These are phyloP conservation scores for Ophiocytium majus DNA, from an alignment of 352 stramenopile genomes.

Conservation along the genomic window DNA sequence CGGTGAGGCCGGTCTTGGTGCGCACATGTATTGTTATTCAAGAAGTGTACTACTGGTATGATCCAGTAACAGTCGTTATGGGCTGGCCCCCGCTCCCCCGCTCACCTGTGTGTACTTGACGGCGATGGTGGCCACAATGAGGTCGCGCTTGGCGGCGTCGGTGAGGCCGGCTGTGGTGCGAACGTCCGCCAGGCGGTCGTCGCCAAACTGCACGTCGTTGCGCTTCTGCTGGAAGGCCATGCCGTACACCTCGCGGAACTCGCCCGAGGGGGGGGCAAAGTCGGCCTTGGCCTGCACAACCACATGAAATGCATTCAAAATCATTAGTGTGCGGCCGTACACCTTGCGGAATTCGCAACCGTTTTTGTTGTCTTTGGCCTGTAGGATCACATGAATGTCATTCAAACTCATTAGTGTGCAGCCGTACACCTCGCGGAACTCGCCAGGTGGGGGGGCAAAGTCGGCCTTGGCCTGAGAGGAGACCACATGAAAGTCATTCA, in stretches of 20 bases:
- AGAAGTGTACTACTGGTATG: too few species aligned
- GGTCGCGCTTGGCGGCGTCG: slow-evolving; percentile 88
- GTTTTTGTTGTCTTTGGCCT: too few species aligned
- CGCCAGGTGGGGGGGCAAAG: slow-evolving; percentile 84
- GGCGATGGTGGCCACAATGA: slow-evolving; percentile 97
- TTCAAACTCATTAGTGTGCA: too few species aligned
- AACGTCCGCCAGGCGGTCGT: slow-evolving; percentile 84
- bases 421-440: slow-evolving; percentile 96
- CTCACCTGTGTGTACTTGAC: slow-evolving; percentile 92
- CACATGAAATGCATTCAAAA: too few species aligned
- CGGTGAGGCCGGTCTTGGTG: slow-evolving; percentile 78
- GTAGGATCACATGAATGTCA: too few species aligned
- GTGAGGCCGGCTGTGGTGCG: slow-evolving; percentile 82
- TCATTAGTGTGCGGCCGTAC: too few species aligned
- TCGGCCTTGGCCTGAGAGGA: slow-evolving; percentile 72
- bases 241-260: slow-evolving; percentile 96
- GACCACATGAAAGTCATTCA: too few species aligned
- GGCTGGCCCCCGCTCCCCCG: neutral
- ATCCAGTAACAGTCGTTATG: too few species aligned
- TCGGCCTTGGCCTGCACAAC: slow-evolving; percentile 58
- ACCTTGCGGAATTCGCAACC: too few species aligned
- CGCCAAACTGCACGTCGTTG: slow-evolving; percentile 92
- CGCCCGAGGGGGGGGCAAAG: slow-evolving; percentile 84
- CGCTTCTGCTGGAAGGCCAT: slow-evolving; percentile 97
- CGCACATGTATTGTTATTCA: too few species aligned